Base-by-base conservation (phyloP, 2,329 filamentous ascomycete species). In the Trichoderma guizhouense region DNA sequence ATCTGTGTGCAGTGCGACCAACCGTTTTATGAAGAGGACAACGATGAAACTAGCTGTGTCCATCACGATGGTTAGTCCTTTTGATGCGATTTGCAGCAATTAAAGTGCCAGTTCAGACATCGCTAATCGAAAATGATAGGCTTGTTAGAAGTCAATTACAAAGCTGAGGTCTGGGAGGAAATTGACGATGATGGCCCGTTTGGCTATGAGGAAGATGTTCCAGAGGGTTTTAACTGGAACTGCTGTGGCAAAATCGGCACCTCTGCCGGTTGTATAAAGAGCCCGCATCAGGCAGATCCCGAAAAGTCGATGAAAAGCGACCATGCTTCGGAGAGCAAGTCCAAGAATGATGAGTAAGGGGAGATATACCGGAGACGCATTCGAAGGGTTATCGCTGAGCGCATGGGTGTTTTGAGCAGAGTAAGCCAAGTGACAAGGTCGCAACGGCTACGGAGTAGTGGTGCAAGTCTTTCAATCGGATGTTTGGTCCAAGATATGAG, bases 1-100 rank as follows among this genome's bases (percentile, higher is more conserved):
- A 66, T 66, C 14, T 66, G 63, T 43, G 63, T 66, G 43, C 43
- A 66, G 28, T 66, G 63, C 30, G 30, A 66, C 26, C 28, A 55
- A 47, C 63, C 63, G n/a, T 66, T 53, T 21, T 53, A 66, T n/a
- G 15, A 66, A 7, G 63, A 66, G 26, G 63, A 66, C 2, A 66
- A 66, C 21, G n/a, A 55, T 15, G 43, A 55, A 14, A 36, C 30
- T 12, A 66, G 43, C 28, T 66, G 63, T 39, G 47, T 66, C 14
- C 43, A 57, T 24, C 63, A 66, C 24, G 30, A 36, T 12, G 63
- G 30, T 66, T 12, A 28, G 63, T 39, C 6, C 18, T 32, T 36
- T 34, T 14, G 9, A 55, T 55, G n/a, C 63, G 24, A 51, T n/a
- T 24, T 24, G 14, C 15, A 21, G n/a, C 8, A 28, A 39, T 26